Base-by-base conservation (phyloP, 2,329 filamentous ascomycete species). In the Lachnellula cervina region DNA sequence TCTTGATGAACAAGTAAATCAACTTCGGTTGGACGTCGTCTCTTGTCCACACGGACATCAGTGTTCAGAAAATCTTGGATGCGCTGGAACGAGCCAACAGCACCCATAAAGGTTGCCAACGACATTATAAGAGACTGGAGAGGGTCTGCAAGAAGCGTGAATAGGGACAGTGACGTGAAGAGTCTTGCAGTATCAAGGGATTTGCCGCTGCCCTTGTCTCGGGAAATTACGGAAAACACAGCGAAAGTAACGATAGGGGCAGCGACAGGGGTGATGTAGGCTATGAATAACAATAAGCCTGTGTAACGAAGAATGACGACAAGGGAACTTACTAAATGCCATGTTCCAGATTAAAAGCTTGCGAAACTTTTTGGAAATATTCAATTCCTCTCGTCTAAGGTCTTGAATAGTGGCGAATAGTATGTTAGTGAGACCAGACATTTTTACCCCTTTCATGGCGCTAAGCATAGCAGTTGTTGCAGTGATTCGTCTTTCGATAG, bases 381-480 rank as follows among this genome's bases (percentile, higher is more conserved):
- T 37, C 4, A 62, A 35, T 40, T 65, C 63, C 5, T 55, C 49
- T n/a, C 56, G 35, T 44, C 63, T 50, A 9, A 60, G 52, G 19
- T 17, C 46, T 8, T 74, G 72, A 0, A 77, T 51, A 8, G 64
- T 63, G 1, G 59, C 35, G 5, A 62, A 60, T 21, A 76, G 62
- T 14, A 65, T 68, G 25, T 70, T 65, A 0, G 66, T 67, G 3
- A 76, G 59, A 0, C 75, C 76, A 60, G 72, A 72, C 70, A 77
- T 75, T 48, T 77, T 77, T 53, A 77, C 65, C 2, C 71, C 70
- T 54, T 76, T 77, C 59, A 77, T 76, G 11, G 70, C 68, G 3
- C 62, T 64, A 1, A 77, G 66, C 64, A 74, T 73, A n/a, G 64
- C 67, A 6, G 73, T 70, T 0, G 73, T 75, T 28, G 71, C 64